Conservation (phyloP, 139 green algal species). For the Haematococcus sp. region DNA sequence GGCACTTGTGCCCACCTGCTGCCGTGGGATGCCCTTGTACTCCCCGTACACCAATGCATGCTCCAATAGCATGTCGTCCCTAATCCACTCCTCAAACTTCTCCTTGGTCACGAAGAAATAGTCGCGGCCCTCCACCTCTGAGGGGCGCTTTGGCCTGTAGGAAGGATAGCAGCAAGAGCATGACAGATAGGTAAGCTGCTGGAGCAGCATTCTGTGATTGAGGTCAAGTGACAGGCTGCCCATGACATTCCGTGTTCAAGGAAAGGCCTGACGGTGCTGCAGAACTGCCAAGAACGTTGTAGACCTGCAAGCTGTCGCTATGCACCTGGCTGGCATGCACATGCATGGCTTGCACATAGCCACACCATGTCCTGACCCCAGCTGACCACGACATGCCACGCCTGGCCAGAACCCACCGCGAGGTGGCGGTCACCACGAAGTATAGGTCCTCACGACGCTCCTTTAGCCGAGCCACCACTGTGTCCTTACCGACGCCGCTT, state of each 20-base stretch:
- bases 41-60: constrained; percentile 95
- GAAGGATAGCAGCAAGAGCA: too few relatives aligned
- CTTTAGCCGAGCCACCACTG: constrained; percentile 77
- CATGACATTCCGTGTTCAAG: too few relatives aligned
- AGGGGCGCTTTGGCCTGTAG: constrained; percentile 60
- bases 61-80: constrained; percentile 80
- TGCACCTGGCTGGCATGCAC: too few relatives aligned
- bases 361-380: neutral
- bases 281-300: too few relatives aligned
- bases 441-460: constrained; percentile 74
- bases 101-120: constrained; percentile 90
- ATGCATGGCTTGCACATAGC: too few relatives aligned
- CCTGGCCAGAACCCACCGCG: constrained; percentile 42
- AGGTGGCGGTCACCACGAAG: constrained; percentile 95
- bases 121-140: constrained; percentile 87
- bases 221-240: too few relatives aligned
- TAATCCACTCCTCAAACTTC: constrained; percentile 89
- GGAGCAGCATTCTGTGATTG: too few relatives aligned
- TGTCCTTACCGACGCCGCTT: constrained; percentile 94
- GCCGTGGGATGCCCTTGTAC: constrained; percentile 91
- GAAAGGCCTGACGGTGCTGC: too few relatives aligned
- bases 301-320: too few relatives aligned
- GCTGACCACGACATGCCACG: neutral
- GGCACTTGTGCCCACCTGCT: constrained; percentile 65
- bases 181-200: too few relatives aligned